Evolutionary conservation across 345 rosid species (phyloP).

Genomic region (Salix brachista): DNA sequence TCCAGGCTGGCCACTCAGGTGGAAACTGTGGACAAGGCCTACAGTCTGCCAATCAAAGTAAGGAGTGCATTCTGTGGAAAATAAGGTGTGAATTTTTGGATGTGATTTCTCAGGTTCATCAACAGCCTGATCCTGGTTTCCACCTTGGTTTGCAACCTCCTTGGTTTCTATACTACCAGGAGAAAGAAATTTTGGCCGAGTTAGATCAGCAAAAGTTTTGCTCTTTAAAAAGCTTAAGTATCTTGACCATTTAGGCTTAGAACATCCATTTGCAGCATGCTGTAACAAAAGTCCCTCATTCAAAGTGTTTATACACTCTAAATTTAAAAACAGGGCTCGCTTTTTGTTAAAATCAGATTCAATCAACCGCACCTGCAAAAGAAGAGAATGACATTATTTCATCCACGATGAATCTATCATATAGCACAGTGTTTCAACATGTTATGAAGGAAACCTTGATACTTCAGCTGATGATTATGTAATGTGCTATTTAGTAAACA

Average conservation of each 20-base stretch:
- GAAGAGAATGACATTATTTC: conserved; percentile 2
- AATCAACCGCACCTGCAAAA: conserved; percentile 59
- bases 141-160: conserved; percentile 33
- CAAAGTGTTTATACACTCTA: conserved; percentile 84
- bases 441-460: neutral
- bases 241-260: conserved; percentile 79
- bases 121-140: conserved; percentile 22
- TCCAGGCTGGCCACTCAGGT: conserved; percentile 89
- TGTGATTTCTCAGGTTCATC: conserved; percentile 44
- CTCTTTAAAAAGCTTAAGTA: conserved; percentile 93
- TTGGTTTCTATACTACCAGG: conserved; percentile 31
- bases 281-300: conserved; percentile 81
- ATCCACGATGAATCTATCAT: neutral
- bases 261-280: conserved; percentile 74
- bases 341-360: conserved; percentile 56
- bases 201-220: conserved; percentile 77
- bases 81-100: conserved; percentile 87
- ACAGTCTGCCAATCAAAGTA: conserved; percentile 99
- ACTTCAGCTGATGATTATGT: conserved; percentile 10
- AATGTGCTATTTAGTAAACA: neutral
- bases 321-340: conserved; percentile 55
- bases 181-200: conserved; percentile 59
- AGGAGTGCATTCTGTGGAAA: conserved; percentile 87
- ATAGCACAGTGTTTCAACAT: neutral
- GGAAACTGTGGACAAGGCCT: conserved; percentile 91